Conservation (phyloP, 345 rosid genomes). For the Gossypium stocksii region DNA sequence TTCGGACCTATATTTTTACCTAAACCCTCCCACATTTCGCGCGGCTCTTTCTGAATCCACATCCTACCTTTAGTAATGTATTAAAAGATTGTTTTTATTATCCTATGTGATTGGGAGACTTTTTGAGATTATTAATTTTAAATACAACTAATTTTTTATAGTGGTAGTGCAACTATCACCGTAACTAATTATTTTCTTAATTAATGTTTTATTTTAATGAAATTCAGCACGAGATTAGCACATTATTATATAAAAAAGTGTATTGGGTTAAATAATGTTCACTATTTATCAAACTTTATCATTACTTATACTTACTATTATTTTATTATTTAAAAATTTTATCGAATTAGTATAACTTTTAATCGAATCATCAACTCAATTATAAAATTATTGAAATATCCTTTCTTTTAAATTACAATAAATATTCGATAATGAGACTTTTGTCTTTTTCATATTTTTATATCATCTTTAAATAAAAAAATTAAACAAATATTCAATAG, state of each 20-base stretch:
- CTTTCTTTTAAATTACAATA: too few species aligned
- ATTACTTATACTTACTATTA: not conserved
- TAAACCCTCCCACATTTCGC: too few species aligned
- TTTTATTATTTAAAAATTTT: too few species aligned
- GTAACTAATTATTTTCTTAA: not conserved
- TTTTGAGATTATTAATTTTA: not conserved
- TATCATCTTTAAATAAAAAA: too few species aligned
- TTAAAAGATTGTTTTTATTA: not conserved
- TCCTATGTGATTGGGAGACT: not conserved
- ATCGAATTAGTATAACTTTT: too few species aligned
- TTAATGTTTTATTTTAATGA: not conserved
- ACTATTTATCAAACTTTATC: not conserved
- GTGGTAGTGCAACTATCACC: not conserved
- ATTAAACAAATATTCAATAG: too few species aligned
- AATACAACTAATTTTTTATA: not conserved
- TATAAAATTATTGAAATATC: too few species aligned
- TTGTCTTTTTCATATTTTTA: too few species aligned
- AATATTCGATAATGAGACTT: too few species aligned
- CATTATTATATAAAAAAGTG: not conserved
- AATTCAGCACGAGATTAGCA: not conserved
- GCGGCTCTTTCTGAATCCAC: too few species aligned
- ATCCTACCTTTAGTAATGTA: too few species aligned
- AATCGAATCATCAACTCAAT: fast-evolving
- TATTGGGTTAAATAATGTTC: not conserved
- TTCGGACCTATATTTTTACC: too few species aligned